A percentile compares a stretch with the other conserved stretches of the same genome.
Conservation (phyloP, 306 rosid species). For the Ziziphus jujuba region DNA sequence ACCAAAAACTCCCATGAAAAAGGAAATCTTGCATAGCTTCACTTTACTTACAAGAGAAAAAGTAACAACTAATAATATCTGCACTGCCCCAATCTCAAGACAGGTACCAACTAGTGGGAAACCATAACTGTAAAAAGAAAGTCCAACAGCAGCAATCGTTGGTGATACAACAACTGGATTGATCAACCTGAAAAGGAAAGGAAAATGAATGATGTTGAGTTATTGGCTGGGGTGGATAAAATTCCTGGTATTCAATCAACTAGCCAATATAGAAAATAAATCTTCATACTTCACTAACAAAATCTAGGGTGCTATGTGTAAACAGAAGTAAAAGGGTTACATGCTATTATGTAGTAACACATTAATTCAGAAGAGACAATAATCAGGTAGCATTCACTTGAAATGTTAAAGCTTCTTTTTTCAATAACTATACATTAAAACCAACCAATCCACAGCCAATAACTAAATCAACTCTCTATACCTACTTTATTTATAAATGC, state of each 20-base stretch:
- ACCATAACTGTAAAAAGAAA: constrained; percentile 94
- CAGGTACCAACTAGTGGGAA: constrained; percentile 89
- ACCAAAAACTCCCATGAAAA: background rate
- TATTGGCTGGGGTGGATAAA: background rate
- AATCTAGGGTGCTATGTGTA: background rate
- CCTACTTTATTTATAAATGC: too few species aligned
- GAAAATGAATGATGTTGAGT: constrained; percentile 17
- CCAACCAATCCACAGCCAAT: background rate
- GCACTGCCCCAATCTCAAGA: constrained; percentile 92
- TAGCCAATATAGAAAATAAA: background rate
- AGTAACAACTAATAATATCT: constrained; percentile 74
- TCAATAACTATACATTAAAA: background rate
- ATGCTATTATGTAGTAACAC: background rate
- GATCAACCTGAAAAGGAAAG: constrained; percentile 68
- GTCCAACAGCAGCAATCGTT: constrained; percentile 99
- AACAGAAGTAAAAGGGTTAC: background rate
- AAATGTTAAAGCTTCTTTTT: background rate
- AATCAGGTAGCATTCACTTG: background rate
- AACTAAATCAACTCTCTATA: background rate
- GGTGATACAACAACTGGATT: constrained; percentile 98
- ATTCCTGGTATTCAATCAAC: background rate
- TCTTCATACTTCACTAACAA: background rate
- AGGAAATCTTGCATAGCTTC: constrained; percentile 11
- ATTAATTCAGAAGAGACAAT: background rate
- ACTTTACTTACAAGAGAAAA: constrained; percentile 87